Evolutionary conservation across 2,329 filamentous ascomycete species (phyloP), one percentile per base, ranked within the genome.

Genomic region (Talaromyces sp.): DNA sequence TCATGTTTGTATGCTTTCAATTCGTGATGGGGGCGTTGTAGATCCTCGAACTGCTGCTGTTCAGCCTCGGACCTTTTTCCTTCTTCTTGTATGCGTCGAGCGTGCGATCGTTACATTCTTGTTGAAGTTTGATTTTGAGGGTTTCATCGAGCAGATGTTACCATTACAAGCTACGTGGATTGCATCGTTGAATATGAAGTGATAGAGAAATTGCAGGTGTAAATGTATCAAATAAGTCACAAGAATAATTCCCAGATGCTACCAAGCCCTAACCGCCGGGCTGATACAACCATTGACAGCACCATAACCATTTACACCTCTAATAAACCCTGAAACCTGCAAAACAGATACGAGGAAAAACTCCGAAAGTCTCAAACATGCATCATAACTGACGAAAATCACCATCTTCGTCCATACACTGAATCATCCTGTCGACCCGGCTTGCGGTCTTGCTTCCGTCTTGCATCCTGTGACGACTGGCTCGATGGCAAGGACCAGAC

Each of bases 331-430:
- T 56, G 52, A 17, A 56, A 56, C 52, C 52, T 37, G 33, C 31
- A 8, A n/a, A 37, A 56, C 52, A 35, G 25, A 52, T 6, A 50
- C 3, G 17, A 5, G 6, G n/a, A 33, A 25, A 33, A 31, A 57
- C 54, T 35, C 54, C 54, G 56, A 58, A 41, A 27, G 37, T 43
- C 56, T 27, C 35, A 58, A 58, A 59, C 56, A 59, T 59, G 56
- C 56, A n/a, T 59, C 17, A 45, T 31, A 37, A 15, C n/a, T 56
- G 11, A 56, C 52, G 52, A 54, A 31, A 39, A 37, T 59, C 56
- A 77, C 76, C 75, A 81, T 19, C 79, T 75, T 63, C 79, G 70
- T 3, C 78, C 79, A 70, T 79, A 82, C 6, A 81, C 75, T 31
- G 77, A 74, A 65, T 80, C 72, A 61, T 82, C 80, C 10, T 70